Conservation (phyloP, 2,329 filamentous ascomycete species). For the Cadophora gregata region DNA sequence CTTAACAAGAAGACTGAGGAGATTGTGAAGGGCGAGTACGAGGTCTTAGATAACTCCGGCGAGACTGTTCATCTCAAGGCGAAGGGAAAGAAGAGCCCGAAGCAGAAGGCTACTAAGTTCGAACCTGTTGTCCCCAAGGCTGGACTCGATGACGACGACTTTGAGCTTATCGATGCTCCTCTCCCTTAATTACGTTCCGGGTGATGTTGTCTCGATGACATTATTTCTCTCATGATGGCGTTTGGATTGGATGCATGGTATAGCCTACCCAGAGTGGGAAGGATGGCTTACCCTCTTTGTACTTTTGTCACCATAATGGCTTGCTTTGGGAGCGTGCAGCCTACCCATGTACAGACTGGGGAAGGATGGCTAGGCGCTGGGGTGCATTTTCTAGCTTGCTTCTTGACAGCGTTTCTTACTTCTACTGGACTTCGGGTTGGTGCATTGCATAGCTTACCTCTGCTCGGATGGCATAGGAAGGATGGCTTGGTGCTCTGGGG, state of each 20-base stretch:
- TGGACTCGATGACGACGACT: conserved; percentile 41
- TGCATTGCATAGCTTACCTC: conserved; percentile 38
- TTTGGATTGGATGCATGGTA: conserved; percentile 31
- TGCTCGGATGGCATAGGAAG: conserved; percentile 32
- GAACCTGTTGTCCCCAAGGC: conserved; percentile 21
- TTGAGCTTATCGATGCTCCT: conserved; percentile 42
- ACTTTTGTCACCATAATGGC: conserved; percentile 14
- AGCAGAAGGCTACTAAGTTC: conserved; percentile 36
- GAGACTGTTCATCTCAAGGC: conserved; percentile 37
- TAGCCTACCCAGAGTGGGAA: conserved; percentile 38
- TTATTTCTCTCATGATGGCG: conserved; percentile 26
- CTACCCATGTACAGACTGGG: conserved; percentile 36
- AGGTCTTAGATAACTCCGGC: conserved; percentile 44
- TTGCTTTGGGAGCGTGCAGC: conserved; percentile 30
- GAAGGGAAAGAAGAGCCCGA: conserved; percentile 41
- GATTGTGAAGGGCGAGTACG: conserved; percentile 44
- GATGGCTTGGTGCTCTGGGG: conserved; percentile 34
- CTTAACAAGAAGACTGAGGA: conserved; percentile 42
- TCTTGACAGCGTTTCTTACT: not conserved
- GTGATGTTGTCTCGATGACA: conserved; percentile 18
- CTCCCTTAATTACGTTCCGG: not conserved
- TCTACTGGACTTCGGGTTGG: conserved; percentile 4
- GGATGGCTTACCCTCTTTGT: conserved; percentile 34
- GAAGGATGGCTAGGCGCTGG: conserved; percentile 39
- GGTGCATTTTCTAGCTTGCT: conserved; percentile 18